These are phyloP conservation scores for Aspergillus sojae DNA, from an alignment of 2,329 filamentous ascomycete genomes.

Conservation along the genomic window DNA sequence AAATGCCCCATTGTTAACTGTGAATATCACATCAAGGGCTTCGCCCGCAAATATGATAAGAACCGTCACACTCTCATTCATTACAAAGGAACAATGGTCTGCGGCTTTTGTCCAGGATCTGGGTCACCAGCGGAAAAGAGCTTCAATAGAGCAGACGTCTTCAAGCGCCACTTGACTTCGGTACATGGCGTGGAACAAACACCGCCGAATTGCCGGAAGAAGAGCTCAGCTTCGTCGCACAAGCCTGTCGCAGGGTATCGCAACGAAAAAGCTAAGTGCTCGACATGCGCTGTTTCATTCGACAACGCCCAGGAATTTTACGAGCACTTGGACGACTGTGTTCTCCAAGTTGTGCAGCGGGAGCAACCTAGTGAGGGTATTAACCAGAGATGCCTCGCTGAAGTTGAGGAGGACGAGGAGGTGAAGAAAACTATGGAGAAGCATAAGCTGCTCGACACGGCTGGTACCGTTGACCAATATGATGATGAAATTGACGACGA, in stretches of 20 bases:
- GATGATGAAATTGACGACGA: conserved; percentile 58
- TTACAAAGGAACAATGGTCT: conserved; percentile 97
- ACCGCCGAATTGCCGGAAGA: conserved; percentile 87
- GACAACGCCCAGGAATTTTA: conserved; percentile 93
- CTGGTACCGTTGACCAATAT: conserved; percentile 54
- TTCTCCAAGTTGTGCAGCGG: conserved; percentile 64
- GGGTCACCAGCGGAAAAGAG: conserved; percentile 90
- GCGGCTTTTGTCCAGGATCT: conserved; percentile 88
- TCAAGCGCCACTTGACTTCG: conserved; percentile 89
- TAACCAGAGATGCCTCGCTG: conserved; percentile 57
- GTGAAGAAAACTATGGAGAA: conserved; percentile 61
- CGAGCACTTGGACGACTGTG: conserved; percentile 81
- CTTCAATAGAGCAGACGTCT: conserved; percentile 93
- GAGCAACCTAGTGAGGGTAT: conserved; percentile 61
- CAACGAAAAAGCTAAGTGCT: conserved; percentile 80
- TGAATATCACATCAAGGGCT: conserved; percentile 90
- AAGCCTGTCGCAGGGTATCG: conserved; percentile 73
- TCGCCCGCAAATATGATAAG: conserved; percentile 95
- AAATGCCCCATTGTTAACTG: conserved; percentile 93
- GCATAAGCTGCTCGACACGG: conserved; percentile 55
- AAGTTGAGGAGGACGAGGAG: conserved; percentile 62
- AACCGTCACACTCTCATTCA: conserved; percentile 92
- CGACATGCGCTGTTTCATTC: conserved; percentile 85
- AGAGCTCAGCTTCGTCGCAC: conserved; percentile 51
- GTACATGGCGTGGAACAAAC: conserved; percentile 93